These are phyloP conservation scores for Globisporangium canariense DNA, from an alignment of 352 stramenopile genomes.

Conservation along the genomic window DNA sequence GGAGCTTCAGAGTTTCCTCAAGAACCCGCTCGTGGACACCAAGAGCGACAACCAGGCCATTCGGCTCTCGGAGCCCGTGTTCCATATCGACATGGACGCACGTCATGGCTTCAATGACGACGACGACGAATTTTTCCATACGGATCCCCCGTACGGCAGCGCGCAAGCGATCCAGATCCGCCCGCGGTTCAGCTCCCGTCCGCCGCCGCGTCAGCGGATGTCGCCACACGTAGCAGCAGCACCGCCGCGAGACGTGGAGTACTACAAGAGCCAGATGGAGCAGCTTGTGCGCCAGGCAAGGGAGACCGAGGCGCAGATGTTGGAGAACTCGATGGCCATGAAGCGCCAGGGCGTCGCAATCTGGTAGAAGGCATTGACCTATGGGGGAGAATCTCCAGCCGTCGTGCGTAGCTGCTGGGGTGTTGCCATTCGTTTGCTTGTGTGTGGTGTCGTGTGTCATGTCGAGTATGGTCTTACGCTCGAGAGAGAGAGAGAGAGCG, in stretches of 20 bases:
- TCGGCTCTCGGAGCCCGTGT: constrained; percentile 36
- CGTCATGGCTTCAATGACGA: constrained; percentile 26
- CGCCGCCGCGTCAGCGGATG: not conserved
- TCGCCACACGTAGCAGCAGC: not conserved
- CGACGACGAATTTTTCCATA: constrained; percentile 14
- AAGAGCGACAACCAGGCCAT: constrained; percentile 25
- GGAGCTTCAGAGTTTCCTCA: constrained; percentile 53
- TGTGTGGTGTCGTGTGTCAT: not conserved
- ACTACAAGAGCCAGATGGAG: constrained; percentile 64
- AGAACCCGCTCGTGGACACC: constrained; percentile 36
- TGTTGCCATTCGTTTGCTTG: not conserved
- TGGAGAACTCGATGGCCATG: constrained; percentile 57
- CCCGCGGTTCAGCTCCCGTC: constrained; percentile 10
- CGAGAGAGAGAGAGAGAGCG: not conserved
- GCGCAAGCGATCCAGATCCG: constrained; percentile 5
- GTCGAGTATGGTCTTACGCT: not conserved
- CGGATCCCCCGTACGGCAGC: not conserved
- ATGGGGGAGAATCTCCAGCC: not conserved
- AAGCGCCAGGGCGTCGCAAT: constrained; percentile 40
- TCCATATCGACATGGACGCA: constrained; percentile 27
- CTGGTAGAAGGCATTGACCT: constrained; percentile 5
- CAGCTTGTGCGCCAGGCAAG: constrained; percentile 66
- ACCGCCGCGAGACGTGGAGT: constrained; percentile 24
- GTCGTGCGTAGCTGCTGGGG: not conserved
- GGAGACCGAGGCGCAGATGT: constrained; percentile 61